Evolutionary conservation across 306 rosid species (phyloP).

Genomic region (Ochetophila trinervis): DNA sequence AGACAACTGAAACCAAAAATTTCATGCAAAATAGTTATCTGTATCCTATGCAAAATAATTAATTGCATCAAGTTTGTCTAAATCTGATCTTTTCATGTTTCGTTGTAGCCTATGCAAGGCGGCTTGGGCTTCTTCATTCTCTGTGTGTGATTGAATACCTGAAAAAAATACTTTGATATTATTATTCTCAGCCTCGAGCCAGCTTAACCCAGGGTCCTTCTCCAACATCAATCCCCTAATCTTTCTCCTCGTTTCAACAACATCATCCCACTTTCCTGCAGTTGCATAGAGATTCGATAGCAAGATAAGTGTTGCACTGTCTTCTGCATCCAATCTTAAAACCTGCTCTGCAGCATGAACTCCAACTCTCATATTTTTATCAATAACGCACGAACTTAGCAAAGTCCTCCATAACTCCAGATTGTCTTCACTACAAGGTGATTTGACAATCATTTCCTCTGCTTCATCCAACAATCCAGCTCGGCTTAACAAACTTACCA

Average conservation of each 20-base stretch:
- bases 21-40: too few species aligned
- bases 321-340: conserved; percentile 51
- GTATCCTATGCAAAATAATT: conserved; percentile 18
- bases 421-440: conserved; percentile 52
- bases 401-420: conserved; percentile 73
- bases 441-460: conserved; percentile 50
- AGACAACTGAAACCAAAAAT: too few species aligned
- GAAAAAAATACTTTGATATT: conserved; percentile 58
- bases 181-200: conserved; percentile 67
- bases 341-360: conserved; percentile 60
- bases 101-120: conserved; percentile 49
- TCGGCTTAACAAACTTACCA: conserved; percentile 71
- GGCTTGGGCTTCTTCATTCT: conserved; percentile 47
- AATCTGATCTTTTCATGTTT: conserved; percentile 48
- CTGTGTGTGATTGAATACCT: conserved; percentile 54
- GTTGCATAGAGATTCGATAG: conserved; percentile 77
- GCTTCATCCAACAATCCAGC: conserved; percentile 67
- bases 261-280: conserved; percentile 56
- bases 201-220: conserved; percentile 72
- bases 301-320: conserved; percentile 62
- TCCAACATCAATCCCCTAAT: conserved; percentile 42
- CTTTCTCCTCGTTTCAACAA: conserved; percentile 59
- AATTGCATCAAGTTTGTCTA: conserved; percentile 32
- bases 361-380: conserved; percentile 62
- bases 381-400: conserved; percentile 63